A percentile compares a stretch with the other conserved stretches of the same genome.
phyloP scores from a whole-genome alignment of 2,329 filamentous ascomycete genomes.

The Beauveria sp. region DNA sequence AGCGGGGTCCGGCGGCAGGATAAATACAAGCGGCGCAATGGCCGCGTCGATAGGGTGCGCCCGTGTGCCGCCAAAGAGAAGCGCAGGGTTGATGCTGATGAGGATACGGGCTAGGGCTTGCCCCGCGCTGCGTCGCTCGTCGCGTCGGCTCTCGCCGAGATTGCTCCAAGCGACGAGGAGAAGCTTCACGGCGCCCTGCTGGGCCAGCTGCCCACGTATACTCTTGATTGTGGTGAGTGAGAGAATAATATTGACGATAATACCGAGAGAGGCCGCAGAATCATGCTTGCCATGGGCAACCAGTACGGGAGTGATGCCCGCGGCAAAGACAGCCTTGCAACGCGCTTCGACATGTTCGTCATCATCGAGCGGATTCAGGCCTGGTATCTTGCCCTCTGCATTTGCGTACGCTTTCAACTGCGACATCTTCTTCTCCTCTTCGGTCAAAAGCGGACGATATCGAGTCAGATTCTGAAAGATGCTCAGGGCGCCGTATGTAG shows the following conservation, averaged over 20 bases:
- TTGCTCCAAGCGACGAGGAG: slow-evolving; percentile 63
- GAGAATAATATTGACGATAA: slow-evolving; percentile 70
- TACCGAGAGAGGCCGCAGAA: slow-evolving; percentile 60
- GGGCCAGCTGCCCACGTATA: slow-evolving; percentile 71
- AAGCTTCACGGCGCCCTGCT: slow-evolving; percentile 88
- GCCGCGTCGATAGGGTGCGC: slow-evolving; percentile 68
- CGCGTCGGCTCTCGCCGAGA: slow-evolving; percentile 43
- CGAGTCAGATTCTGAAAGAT: slow-evolving; percentile 78
- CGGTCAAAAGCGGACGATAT: slow-evolving; percentile 69
- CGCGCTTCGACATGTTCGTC: slow-evolving; percentile 68
- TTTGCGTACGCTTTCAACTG: slow-evolving; percentile 94
- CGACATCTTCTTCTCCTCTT: slow-evolving; percentile 86
- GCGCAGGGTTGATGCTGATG: slow-evolving; percentile 76
- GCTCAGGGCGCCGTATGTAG: slow-evolving; percentile 79
- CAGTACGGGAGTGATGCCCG: slow-evolving; percentile 68
- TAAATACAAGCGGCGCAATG: slow-evolving; percentile 71
- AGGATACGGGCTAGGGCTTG: slow-evolving; percentile 79
- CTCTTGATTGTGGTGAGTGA: slow-evolving; percentile 68
- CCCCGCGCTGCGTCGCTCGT: slow-evolving; percentile 53
- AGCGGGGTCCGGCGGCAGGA: slow-evolving; percentile 59
- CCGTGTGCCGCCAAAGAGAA: slow-evolving; percentile 75
- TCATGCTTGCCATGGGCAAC: slow-evolving; percentile 67
- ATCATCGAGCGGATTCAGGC: slow-evolving; percentile 62
- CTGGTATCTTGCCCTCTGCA: slow-evolving; percentile 59
- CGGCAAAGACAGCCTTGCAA: slow-evolving; percentile 72